phyloP scores from a whole-genome alignment of 139 green algal genomes.

The Haematococcus sp. region DNA sequence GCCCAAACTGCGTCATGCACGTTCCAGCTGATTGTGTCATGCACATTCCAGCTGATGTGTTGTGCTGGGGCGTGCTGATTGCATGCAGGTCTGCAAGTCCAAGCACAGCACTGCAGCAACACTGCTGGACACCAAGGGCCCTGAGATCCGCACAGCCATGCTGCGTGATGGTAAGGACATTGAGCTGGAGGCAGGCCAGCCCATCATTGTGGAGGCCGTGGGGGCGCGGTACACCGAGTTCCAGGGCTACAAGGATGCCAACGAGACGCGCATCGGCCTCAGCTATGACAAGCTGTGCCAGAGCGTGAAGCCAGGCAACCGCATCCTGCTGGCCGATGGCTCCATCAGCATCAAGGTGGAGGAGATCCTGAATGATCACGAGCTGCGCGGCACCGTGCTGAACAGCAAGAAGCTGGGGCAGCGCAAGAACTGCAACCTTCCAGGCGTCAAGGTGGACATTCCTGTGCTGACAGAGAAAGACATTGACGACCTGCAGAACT shows the following conservation, averaged over 20 bases:
- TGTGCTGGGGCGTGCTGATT: not conserved
- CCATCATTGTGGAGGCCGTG: conserved; percentile 59
- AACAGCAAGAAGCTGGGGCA: conserved; percentile 44
- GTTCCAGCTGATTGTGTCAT: too few relatives aligned
- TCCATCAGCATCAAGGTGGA: conserved; percentile 43
- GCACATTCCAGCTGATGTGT: too few relatives aligned
- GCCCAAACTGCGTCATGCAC: too few relatives aligned
- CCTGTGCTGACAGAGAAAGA: conserved; percentile 68
- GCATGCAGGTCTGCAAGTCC: conserved; percentile 21
- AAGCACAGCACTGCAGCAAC: conserved; percentile 9
- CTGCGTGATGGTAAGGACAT: conserved; percentile 49
- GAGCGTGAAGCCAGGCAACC: conserved; percentile 46
- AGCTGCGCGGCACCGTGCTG: conserved; percentile 37
- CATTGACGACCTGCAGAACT: conserved; percentile 64
- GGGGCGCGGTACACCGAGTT: conserved; percentile 56
- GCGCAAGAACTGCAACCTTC: conserved; percentile 70
- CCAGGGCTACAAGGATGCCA: conserved; percentile 48
- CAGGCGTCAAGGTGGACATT: conserved; percentile 70
- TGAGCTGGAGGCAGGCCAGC: conserved; percentile 34
- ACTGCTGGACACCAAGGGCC: conserved; percentile 58
- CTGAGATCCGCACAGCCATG: conserved; percentile 68
- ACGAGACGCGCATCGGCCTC: conserved; percentile 55
- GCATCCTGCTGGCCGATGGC: conserved; percentile 63
- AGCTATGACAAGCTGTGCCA: conserved; percentile 55
- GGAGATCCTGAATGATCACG: conserved; percentile 34